phyloP scores from a whole-genome alignment of 2,329 filamentous ascomycete genomes.

The Penicillium corylophilum region DNA sequence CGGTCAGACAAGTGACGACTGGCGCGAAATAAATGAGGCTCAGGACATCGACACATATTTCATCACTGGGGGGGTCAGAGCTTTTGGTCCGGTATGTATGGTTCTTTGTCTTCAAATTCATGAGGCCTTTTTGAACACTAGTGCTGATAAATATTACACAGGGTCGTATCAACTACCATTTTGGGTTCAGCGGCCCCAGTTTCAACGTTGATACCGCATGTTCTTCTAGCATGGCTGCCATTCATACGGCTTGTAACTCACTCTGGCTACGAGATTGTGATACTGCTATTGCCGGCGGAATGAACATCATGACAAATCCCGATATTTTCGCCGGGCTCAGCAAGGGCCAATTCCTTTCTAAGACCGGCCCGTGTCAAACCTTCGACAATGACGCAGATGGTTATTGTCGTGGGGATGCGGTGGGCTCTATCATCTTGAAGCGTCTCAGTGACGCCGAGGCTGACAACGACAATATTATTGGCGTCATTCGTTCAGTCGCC shows the following conservation, averaged over 20 bases:
- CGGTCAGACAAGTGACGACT: slow-evolving; percentile 52
- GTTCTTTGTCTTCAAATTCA: too few relatives aligned
- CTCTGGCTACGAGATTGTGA: slow-evolving; percentile 74
- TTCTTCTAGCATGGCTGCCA: slow-evolving; percentile 56
- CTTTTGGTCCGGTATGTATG: slow-evolving; percentile 7
- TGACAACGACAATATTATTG: slow-evolving; percentile 48
- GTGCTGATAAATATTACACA: too few relatives aligned
- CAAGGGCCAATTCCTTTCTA: slow-evolving; percentile 43
- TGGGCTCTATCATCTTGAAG: slow-evolving; percentile 54
- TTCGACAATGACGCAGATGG: slow-evolving; percentile 53
- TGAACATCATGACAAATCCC: slow-evolving; percentile 70
- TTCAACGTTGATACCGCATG: slow-evolving; percentile 73
- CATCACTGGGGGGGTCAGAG: slow-evolving; percentile 1
- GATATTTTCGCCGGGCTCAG: slow-evolving; percentile 74
- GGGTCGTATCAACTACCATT: too few relatives aligned
- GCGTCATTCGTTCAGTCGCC: slow-evolving; percentile 42
- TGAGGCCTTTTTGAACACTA: too few relatives aligned
- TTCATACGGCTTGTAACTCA: slow-evolving; percentile 69
- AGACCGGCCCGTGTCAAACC: slow-evolving; percentile 49
- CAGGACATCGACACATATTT: slow-evolving; percentile 7
- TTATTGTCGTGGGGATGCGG: slow-evolving; percentile 55
- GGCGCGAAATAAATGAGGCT: not conserved
- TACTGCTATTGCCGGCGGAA: slow-evolving; percentile 74
- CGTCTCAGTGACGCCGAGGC: slow-evolving; percentile 49
- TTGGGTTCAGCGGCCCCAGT: slow-evolving; percentile 71